Evolutionary conservation across 2,329 filamentous ascomycete genomes (phyloP), one percentile per base, ranked within the genome.

Genomic region (Teratosphaeria zuluensis): DNA sequence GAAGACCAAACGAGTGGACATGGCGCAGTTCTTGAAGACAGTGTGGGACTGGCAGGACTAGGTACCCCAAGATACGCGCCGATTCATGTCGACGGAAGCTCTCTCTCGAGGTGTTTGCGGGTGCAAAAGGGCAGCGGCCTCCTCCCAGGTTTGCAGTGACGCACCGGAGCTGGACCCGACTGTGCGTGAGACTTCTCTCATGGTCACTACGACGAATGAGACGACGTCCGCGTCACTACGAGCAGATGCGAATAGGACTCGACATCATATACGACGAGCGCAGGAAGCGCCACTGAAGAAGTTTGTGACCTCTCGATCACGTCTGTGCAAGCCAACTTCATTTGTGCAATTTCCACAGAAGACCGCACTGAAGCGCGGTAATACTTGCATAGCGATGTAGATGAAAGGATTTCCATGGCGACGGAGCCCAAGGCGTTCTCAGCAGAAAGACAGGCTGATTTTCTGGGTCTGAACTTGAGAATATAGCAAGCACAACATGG

Each of bases 11-110:
- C 90, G 94, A 66, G 94, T 99, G 72, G 97, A 97, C 75, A 97
- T 99, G 92, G 85, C 85, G 64, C 89, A 91, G 69, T 99, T 96
- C 75, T 82, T 99, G 60, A 85, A 87, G 61, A 91, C 94, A 68
- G 94, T 99, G 51, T 99, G 94, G 94, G 94, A 92, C 60, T 99
- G 94, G 94, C 86, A 94, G 64, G 85, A 90, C 63, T 85, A 57
- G 46, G 8, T 11, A 16, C 16, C n/a, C 24, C 19, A n/a, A 24
- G 19, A 9, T 21, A 6, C 30, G 19, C 14, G 19, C 14, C 28
- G 9, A 31, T 9, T n/a, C 24, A 21, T 19, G 19, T 11, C 19
- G 42, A 48, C 19, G n/a, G n/a, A 19, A n/a, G 8, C n/a, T 9
- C n/a, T 6, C 9, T 21, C n/a, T 19, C 8, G 42, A 9, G 42